Conservation (phyloP, 2,329 filamentous ascomycete species). For the Aurifilum marmelostoma region DNA sequence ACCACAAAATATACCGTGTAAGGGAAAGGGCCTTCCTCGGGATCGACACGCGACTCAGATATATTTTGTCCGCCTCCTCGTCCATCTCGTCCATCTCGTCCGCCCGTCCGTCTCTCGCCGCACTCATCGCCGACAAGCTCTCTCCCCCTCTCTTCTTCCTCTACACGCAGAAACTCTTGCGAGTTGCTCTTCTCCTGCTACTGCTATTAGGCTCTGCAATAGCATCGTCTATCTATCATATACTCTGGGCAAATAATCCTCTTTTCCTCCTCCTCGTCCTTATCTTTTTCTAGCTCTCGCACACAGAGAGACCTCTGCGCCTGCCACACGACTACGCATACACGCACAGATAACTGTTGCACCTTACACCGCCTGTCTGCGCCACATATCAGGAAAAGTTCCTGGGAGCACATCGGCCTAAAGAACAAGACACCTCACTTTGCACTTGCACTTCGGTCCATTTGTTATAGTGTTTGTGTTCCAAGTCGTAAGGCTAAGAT, state of each 20-base stretch:
- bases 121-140: not conserved
- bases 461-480: slow-evolving; percentile 42
- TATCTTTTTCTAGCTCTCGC: not conserved
- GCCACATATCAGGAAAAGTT: not conserved
- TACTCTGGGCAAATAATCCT: not conserved
- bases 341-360: not conserved
- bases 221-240: not conserved
- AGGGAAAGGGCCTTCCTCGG: not conserved
- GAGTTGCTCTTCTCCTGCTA: not conserved
- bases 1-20: not conserved
- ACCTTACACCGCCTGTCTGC: not conserved
- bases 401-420: not conserved
- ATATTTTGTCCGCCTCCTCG: slow-evolving; percentile 18
- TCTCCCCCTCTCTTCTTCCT: not conserved
- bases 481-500: slow-evolving; percentile 49
- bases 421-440: slow-evolving; percentile 15
- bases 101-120: not conserved
- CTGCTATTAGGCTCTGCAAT: not conserved
- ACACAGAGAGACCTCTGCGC: not conserved
- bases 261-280: not conserved
- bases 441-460: slow-evolving; percentile 30
- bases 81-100: slow-evolving; percentile 9
- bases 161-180: not conserved
- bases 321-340: not conserved
- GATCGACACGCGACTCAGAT: slow-evolving; percentile 17